Evolutionary conservation across 257 asterid genomes (phyloP).

Genomic region (Przewalskia tangutica): DNA sequence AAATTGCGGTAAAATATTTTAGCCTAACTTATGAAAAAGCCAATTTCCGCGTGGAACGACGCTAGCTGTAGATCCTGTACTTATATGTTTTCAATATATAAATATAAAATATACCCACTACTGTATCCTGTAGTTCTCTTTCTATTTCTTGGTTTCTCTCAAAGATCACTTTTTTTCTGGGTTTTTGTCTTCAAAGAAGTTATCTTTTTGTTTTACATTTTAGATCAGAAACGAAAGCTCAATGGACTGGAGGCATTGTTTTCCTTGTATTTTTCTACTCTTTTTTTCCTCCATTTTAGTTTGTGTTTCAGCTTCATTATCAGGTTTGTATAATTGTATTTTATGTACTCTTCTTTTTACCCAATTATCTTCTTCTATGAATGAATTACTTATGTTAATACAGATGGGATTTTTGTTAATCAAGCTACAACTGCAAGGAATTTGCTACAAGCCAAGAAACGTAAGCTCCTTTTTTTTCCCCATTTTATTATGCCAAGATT

Average conservation of each 20-base stretch:
- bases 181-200: not conserved
- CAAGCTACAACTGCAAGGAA: constrained; percentile 43
- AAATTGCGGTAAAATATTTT: not conserved
- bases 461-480: constrained; percentile 23
- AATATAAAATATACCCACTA: not conserved
- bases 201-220: not conserved
- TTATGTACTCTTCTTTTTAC: not conserved
- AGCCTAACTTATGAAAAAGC: not conserved
- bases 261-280: constrained; percentile 19
- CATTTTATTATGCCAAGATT: not conserved
- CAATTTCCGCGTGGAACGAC: not conserved
- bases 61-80: too few relatives aligned
- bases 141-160: not conserved
- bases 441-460: constrained; percentile 59
- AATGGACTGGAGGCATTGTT: constrained; percentile 23
- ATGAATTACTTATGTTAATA: constrained; percentile 4
- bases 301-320: constrained; percentile 30
- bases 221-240: constrained; percentile 3
- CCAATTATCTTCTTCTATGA: not conserved
- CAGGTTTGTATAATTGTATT: constrained; percentile 28
- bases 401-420: constrained; percentile 48
- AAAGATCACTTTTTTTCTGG: not conserved
- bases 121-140: not conserved
- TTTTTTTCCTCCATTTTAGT: constrained; percentile 26
- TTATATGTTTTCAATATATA: not conserved